Evolutionary conservation across 345 rosid species (phyloP).

Genomic region (Arabis hirsuta): DNA sequence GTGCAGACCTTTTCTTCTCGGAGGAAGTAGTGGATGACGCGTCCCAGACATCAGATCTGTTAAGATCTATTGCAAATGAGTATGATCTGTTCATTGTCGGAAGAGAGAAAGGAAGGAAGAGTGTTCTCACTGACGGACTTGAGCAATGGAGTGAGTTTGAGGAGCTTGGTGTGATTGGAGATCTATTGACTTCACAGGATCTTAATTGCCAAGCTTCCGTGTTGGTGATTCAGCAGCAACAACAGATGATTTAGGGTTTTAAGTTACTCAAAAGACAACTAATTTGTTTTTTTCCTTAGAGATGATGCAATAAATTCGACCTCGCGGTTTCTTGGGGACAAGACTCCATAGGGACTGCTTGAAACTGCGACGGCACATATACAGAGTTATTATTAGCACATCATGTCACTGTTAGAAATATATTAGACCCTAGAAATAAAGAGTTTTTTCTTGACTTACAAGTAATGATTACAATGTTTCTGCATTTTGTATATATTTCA

Average conservation of each 20-base stretch:
- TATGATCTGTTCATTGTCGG: conserved; percentile 47
- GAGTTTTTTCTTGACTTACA: background rate
- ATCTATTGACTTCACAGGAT: conserved; percentile 43
- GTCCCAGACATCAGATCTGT: conserved; percentile 28
- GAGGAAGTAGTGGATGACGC: conserved; percentile 46
- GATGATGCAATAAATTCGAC: background rate
- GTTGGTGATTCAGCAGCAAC: conserved; percentile 44
- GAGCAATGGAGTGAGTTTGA: conserved; percentile 45
- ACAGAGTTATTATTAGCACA: background rate
- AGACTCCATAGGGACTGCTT: background rate
- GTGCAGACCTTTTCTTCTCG: background rate
- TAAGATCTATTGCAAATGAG: conserved; percentile 40
- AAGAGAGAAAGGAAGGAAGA: conserved; percentile 38
- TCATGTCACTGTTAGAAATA: conserved; percentile 16
- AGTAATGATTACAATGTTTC: conserved; percentile 21
- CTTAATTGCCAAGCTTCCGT: conserved; percentile 38
- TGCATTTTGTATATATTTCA: conserved; percentile 13
- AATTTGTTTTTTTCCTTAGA: background rate
- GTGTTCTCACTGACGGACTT: conserved; percentile 38
- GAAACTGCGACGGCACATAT: background rate
- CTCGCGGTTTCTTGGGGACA: background rate
- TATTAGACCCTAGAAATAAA: conserved; percentile 7
- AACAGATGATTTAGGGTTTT: conserved; percentile 41
- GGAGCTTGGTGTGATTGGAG: conserved; percentile 44
- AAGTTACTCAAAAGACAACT: background rate